phyloP scores from a whole-genome alignment of 2,329 filamentous ascomycete species.

The Aspergillus novoparasiticus region DNA sequence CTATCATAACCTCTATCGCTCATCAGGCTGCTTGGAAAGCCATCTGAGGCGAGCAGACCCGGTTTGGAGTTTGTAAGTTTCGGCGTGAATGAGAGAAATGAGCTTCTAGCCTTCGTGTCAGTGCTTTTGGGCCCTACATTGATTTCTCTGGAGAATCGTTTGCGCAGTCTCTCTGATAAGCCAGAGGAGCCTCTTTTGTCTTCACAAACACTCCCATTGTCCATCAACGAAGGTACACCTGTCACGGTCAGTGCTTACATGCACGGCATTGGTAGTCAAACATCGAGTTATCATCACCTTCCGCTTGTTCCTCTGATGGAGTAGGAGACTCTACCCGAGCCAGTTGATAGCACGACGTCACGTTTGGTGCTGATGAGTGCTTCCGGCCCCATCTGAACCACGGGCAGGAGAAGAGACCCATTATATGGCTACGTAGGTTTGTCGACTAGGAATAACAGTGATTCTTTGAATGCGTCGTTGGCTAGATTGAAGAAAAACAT shows the following conservation, averaged over 20 bases:
- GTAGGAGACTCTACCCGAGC: background rate
- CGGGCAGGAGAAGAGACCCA: conserved; percentile 11
- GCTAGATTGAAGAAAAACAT: background rate
- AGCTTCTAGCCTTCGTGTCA: conserved; percentile 19
- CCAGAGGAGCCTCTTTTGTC: conserved; percentile 21
- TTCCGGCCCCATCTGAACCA: conserved; percentile 6
- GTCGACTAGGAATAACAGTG: background rate
- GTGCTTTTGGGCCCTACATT: conserved; percentile 16
- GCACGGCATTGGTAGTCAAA: background rate
- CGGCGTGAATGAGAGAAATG: conserved; percentile 24
- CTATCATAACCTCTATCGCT: conserved; percentile 46
- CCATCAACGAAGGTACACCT: conserved; percentile 13
- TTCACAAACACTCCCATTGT: conserved; percentile 9
- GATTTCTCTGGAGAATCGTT: conserved; percentile 36
- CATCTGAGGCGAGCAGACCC: conserved; percentile 16
- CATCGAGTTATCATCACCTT: conserved; percentile 20
- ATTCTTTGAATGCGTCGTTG: background rate
- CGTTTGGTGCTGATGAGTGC: background rate
- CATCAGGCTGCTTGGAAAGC: conserved; percentile 37
- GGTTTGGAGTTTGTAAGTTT: conserved; percentile 14
- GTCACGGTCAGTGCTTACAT: conserved; percentile 6
- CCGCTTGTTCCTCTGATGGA: conserved; percentile 2
- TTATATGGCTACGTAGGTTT: background rate
- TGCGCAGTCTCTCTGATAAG: conserved; percentile 34
- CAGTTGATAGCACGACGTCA: background rate